Percentiles rank a stretch among this genome's conserved stretches.
Evolutionary conservation across 225 moss, liverwort and hornwort species (phyloP).

Genomic region (Marchantia polymorpha): DNA sequence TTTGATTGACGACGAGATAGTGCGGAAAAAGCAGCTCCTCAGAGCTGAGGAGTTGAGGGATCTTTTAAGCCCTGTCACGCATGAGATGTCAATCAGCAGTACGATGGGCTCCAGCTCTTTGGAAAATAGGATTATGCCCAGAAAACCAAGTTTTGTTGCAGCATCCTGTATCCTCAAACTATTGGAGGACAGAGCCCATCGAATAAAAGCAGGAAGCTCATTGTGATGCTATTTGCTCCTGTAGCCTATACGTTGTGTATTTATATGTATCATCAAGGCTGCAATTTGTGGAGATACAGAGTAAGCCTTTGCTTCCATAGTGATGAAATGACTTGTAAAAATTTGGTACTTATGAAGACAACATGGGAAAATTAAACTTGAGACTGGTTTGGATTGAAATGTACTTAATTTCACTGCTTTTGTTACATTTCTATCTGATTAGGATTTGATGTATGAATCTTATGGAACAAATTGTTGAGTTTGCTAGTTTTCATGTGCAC

Average conservation of each 20-base stretch:
- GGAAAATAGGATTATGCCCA: neutral
- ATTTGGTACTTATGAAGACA: too few species aligned
- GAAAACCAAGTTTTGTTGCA: constrained; percentile 15
- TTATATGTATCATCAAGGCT: too few species aligned
- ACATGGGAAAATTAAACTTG: too few species aligned
- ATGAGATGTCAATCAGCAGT: constrained; percentile 21
- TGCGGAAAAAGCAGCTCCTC: constrained; percentile 50
- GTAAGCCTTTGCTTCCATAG: too few species aligned
- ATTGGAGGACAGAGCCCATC: neutral
- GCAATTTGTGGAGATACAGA: too few species aligned
- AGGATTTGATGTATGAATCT: too few species aligned
- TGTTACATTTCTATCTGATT: too few species aligned
- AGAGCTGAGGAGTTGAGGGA: constrained; percentile 55
- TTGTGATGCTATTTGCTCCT: neutral
- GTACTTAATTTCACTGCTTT: too few species aligned
- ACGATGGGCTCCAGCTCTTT: neutral
- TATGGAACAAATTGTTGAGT: too few species aligned
- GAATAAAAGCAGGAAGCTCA: neutral
- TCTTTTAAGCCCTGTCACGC: constrained; percentile 54
- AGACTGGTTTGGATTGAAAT: too few species aligned
- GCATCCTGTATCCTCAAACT: constrained; percentile 16
- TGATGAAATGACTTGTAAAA: too few species aligned
- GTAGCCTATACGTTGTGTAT: neutral
- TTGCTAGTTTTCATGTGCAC: too few species aligned
- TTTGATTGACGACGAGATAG: constrained; percentile 51